Base-by-base conservation (phyloP, 176 grass and related monocot species). In the Elaeis guineensis region DNA sequence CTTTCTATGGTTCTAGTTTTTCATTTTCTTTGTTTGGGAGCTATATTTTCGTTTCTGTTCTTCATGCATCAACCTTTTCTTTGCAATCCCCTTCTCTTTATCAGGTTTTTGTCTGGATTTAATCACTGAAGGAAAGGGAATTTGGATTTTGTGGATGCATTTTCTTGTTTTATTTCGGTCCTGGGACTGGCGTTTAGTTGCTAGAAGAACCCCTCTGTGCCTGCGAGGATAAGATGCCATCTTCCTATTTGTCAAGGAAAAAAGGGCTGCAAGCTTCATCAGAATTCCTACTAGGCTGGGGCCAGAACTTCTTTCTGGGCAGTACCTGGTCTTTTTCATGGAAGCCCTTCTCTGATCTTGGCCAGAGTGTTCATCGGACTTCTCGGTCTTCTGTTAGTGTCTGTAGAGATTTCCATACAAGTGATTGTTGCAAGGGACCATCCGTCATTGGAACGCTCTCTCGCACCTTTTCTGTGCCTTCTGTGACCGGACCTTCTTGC, bases 281-380 rank as follows among this genome's bases (percentile, higher is more conserved):
- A 16, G 75, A 86, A 65, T 49, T 75, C 29, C 69, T 58, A 21
- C 54, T 80, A 21, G 52, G 71, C 44, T 69, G 66, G 17, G 57
- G 78, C 59, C 72, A 82, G 62, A 90, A 79, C 69, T 90, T 86
- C 65, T 77, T 80, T 60, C 80, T 86, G 51, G 87, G 87, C n/a
- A 90, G 79, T 53, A 90, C 87, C 24, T 90, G 87, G 83, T 86
- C 86, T 60, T 71, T 90, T 51, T 77, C 79, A 71, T 86, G 75
- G 68, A 17, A 73, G 62, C 15, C 54, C 59, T 82, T 76, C 69
- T 73, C 73, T 20, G 64, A 76, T 77, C 5, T n/a, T 63, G 60
- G 59, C 51, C 49, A 63, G 80, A 80, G 50, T 72, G 83, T 79
- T 77, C 77, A 19, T 62, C 73, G 4, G 83, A 80, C 21, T 87